phyloP scores from a whole-genome alignment of 306 rosid species.

The Urtica urens region DNA sequence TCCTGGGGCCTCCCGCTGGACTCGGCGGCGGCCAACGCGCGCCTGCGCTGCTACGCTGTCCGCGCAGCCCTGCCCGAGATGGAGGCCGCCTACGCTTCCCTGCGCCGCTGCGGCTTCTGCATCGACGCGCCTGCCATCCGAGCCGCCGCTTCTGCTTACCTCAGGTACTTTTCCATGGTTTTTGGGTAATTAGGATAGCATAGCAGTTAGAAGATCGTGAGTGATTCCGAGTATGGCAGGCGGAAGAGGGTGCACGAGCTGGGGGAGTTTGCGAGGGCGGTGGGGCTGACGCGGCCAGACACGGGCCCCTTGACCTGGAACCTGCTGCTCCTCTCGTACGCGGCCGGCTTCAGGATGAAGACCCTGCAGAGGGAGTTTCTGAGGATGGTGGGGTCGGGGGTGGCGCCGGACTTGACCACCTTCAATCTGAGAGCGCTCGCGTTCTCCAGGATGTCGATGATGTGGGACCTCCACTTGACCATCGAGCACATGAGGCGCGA shows the following conservation, averaged over 20 bases:
- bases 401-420: slow-evolving; percentile 65
- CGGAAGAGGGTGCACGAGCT: slow-evolving; percentile 42
- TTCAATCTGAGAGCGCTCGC: slow-evolving; percentile 80
- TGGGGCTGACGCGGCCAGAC: slow-evolving; percentile 62
- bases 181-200: too few species aligned
- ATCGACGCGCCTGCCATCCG: slow-evolving; percentile 49
- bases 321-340: slow-evolving; percentile 70
- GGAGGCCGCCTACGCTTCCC: slow-evolving; percentile 58
- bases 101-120: slow-evolving; percentile 50
- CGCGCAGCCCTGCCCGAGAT: slow-evolving; percentile 62
- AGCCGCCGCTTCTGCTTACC: slow-evolving; percentile 55
- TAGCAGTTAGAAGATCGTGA: too few species aligned
- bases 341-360: slow-evolving; percentile 85
- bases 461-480: slow-evolving; percentile 95
- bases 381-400: slow-evolving; percentile 62
- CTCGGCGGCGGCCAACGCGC: slow-evolving; percentile 48
- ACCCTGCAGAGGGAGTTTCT: slow-evolving; percentile 77
- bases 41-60: slow-evolving; percentile 37
- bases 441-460: slow-evolving; percentile 76
- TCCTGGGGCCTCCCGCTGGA: slow-evolving; percentile 37
- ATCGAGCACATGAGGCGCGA: slow-evolving; percentile 71
- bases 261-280: slow-evolving; percentile 67
- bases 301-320: slow-evolving; percentile 83
- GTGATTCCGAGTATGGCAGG: too few species aligned
- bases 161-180: too few species aligned